Percentiles rank a stretch among this genome's conserved stretches.
phyloP scores from a whole-genome alignment of 306 rosid species.

The Crataegus laevigata region DNA sequence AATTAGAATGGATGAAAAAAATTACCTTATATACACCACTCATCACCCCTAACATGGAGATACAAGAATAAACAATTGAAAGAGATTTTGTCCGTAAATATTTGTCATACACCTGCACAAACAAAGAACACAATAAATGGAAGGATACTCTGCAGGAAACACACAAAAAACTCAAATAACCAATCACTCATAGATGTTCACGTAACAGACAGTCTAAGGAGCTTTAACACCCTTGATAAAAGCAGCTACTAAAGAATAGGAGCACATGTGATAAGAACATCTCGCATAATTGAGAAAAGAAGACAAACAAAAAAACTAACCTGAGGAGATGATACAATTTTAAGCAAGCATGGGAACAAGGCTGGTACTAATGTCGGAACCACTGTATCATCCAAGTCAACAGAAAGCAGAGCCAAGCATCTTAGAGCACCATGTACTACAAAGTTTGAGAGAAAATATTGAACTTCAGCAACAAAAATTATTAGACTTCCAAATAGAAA shows the following conservation, averaged over 20 bases:
- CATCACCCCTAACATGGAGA: constrained; percentile 75
- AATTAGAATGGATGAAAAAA: constrained; percentile 20
- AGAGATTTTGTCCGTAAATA: constrained; percentile 62
- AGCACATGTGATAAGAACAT: not conserved
- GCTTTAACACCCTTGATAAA: not conserved
- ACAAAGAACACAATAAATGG: not conserved
- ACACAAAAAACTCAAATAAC: not conserved
- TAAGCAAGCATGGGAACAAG: constrained; percentile 76
- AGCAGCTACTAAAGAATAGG: not conserved
- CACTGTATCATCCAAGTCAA: constrained; percentile 77
- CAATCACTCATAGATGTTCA: not conserved
- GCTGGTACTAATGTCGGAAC: constrained; percentile 70
- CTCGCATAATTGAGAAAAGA: not conserved
- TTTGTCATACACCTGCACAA: constrained; percentile 64
- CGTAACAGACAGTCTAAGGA: not conserved
- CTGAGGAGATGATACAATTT: constrained; percentile 77
- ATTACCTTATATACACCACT: constrained; percentile 83
- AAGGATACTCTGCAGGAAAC: not conserved
- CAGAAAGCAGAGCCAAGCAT: constrained; percentile 84
- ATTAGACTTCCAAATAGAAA: constrained; percentile 8
- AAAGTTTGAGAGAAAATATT: constrained; percentile 10
- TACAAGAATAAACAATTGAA: constrained; percentile 77
- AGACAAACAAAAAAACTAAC: constrained; percentile 25
- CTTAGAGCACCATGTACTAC: constrained; percentile 91
- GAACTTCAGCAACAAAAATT: constrained; percentile 16